Conservation (phyloP, 306 rosid genomes). For the Rosa lucieae region DNA sequence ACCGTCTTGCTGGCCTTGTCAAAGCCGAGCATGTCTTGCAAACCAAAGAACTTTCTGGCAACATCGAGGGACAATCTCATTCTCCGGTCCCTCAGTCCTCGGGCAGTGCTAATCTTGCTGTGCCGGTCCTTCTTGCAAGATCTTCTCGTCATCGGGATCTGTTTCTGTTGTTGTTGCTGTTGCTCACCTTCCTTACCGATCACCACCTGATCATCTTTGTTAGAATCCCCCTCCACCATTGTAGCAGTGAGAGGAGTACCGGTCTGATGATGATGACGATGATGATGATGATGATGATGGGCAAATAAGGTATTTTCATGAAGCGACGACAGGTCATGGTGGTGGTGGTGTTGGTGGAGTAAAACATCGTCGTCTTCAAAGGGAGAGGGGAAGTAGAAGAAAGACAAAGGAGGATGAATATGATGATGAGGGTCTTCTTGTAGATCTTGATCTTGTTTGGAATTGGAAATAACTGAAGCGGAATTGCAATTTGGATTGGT, state of each 20-base stretch:
- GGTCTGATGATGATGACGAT: background rate
- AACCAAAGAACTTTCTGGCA: constrained; percentile 68
- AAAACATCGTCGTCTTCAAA: constrained; percentile 45
- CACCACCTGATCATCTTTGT: constrained; percentile 9
- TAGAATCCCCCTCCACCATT: constrained; percentile 27
- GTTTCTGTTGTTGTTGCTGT: constrained; percentile 11
- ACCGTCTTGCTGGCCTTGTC: constrained; percentile 95
- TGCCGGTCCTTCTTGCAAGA: constrained; percentile 74
- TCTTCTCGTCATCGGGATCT: constrained; percentile 41
- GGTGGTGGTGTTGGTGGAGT: constrained; percentile 25
- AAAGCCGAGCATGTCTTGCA: constrained; percentile 78
- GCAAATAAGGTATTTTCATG: background rate
- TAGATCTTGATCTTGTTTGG: constrained; percentile 27
- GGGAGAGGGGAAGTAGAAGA: constrained; percentile 51
- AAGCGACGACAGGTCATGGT: constrained; percentile 15
- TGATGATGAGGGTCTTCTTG: background rate
- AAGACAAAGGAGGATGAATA: constrained; percentile 37
- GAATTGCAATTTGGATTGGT: constrained; percentile 10
- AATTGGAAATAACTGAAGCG: background rate
- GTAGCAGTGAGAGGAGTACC: background rate
- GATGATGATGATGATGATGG: background rate
- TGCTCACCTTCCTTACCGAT: background rate
- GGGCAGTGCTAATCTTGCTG: constrained; percentile 75
- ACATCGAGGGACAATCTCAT: constrained; percentile 83
- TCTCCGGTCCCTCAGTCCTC: constrained; percentile 78